Evolutionary conservation across 495 filamentous ascomycete species (phyloP).

Genomic region (Aspergillus affinis): DNA sequence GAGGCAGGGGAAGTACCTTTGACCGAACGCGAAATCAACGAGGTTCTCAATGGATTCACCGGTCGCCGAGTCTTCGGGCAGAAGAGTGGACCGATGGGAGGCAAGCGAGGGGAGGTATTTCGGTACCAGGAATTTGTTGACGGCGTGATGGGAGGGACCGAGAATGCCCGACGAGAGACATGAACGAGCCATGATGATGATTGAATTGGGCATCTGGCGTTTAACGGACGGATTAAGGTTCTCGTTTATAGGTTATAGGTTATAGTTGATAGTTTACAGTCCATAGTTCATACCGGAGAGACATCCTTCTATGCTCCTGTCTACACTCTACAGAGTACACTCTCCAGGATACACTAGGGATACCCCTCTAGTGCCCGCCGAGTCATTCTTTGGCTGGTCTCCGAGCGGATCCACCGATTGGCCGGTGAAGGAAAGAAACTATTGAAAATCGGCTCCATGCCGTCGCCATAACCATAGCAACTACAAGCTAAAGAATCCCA

Average conservation of each 20-base stretch:
- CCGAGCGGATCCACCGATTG: neutral
- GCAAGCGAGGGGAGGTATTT: slow-evolving; percentile 46
- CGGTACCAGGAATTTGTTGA: slow-evolving; percentile 49
- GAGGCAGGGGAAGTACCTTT: slow-evolving; percentile 68
- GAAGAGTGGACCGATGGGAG: slow-evolving; percentile 30
- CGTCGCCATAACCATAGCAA: slow-evolving; percentile 8
- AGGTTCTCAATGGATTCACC: slow-evolving; percentile 78
- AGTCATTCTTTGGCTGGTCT: neutral
- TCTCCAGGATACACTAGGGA: too few species aligned
- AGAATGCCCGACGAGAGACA: slow-evolving; percentile 27
- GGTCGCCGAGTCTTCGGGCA: slow-evolving; percentile 72
- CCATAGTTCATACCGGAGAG: too few species aligned
- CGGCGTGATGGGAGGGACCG: slow-evolving; percentile 38
- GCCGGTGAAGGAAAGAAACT: neutral
- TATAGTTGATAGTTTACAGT: neutral
- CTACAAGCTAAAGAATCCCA: neutral
- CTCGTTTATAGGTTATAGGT: neutral
- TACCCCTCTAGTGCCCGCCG: too few species aligned
- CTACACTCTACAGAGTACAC: too few species aligned
- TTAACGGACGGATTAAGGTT: neutral
- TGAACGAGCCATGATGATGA: slow-evolving; percentile 17
- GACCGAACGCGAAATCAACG: slow-evolving; percentile 76
- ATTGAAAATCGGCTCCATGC: slow-evolving; percentile 2
- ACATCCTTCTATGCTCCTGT: too few species aligned
- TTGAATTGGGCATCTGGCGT: slow-evolving; percentile 5